Evolutionary conservation across 1,284 basidiomycete genomes (phyloP), one percentile per base, ranked within the genome.

Genomic region (Hemileia vastatrix): DNA sequence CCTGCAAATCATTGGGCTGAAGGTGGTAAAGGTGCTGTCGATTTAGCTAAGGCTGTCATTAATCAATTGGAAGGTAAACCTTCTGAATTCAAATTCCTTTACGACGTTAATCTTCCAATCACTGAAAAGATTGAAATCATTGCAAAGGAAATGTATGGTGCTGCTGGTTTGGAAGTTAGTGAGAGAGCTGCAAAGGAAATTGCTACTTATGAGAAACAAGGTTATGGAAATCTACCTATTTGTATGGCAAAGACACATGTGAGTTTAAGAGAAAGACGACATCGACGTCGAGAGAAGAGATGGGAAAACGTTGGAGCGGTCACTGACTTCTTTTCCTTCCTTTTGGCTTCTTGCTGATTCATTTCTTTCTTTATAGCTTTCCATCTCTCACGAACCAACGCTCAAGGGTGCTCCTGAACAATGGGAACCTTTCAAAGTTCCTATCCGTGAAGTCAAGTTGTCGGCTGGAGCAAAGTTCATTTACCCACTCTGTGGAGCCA

Each of bases 201-300:
- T 53, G 71, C 70, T 32, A 65, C 61, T 11, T 73, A 72, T 60
- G 70, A 70, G 31, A 65, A 67, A 55, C 73, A 75, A 49, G 73
- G 73, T 0, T 73, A 68, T 33, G 70, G 63, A 2, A 64, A 72
- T 52, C 55, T 73, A 43, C 68, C 70, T 9, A 91, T 91, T 75
- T 95, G 92, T 79, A 93, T 96, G 90, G 93, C 93, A 64, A 98
- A 98, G 82, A 97, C 94, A 2, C 92, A 94, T 69, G n/a, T n/a
- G n/a, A n/a, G n/a, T n/a, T n/a, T n/a, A n/a, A n/a, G n/a, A n/a
- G n/a, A n/a, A n/a, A 27, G 27, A 27, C 27, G 27, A 27, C 27
- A 27, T 27, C 27, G 27, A 27, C 27, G 27, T 27, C 27, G 27
- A 27, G 27, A 27, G 27, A 27, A 27, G 27, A 27, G 27, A 27